Evolutionary conservation across 208 protist genomes (phyloP), one percentile per base, ranked within the genome.

Genomic region (Leishmania lainsoni): DNA sequence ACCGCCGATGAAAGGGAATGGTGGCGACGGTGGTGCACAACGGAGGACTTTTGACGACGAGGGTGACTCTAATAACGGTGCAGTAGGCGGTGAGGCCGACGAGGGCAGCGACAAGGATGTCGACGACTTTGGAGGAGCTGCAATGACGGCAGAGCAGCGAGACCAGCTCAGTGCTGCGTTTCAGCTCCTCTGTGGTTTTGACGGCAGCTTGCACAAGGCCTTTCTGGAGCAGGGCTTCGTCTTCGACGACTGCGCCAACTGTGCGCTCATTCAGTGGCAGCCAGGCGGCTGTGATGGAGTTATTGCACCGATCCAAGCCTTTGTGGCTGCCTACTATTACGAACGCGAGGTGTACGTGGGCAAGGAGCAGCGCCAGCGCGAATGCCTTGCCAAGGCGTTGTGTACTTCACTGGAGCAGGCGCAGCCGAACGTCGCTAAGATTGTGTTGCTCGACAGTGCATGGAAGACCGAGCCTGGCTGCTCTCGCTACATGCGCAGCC

Each of bases 151-250:
- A 10, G 86, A 90, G 75, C 75, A 83, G 45, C 86, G 84, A 42
- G 81, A 76, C 3, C 54, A 86, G 66, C 77, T 86, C 16, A 80
- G 78, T n/a, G 81, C 87, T 48, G 84, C 88, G 17, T 91, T 87
- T 45, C 78, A 84, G 35, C 66, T 92, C 6, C 81, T 95, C n/a
- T 89, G 85, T 56, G 88, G 88, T 54, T 83, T 77, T 73, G 83
- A 80, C 26, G 77, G 69, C 39, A 16, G 51, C 49, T 84, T 86
- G 45, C 69, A 81, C 8, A 74, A 45, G 26, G 80, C 84, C 0
- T 92, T 95, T 78, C 52, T 93, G 16, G 75, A 89, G 75, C 93
- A 96, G 71, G 94, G 94, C 49, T 94, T 96, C 74, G 68, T 70
- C 52, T 97, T 96, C 80, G 87, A 91, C 75, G 79, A 90, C 35